phyloP scores from a whole-genome alignment of 2,329 filamentous ascomycete genomes.

The Apiospora sp. region DNA sequence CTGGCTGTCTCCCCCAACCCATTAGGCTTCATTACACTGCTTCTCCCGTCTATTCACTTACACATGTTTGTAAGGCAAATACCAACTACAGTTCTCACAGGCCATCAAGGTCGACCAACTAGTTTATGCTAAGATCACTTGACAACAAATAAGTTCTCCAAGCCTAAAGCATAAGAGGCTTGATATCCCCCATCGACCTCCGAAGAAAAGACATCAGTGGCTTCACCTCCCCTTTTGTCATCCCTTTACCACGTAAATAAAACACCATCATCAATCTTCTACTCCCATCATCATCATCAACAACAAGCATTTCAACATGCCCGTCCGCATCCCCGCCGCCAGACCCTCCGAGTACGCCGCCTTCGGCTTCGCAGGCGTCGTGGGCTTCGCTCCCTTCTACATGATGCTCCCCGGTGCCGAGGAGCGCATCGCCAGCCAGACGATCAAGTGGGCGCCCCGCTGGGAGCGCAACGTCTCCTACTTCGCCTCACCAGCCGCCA shows the following conservation, averaged over 20 bases:
- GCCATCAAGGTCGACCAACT: conserved; percentile 8
- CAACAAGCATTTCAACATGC: conserved; percentile 49
- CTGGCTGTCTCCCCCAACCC: conserved; percentile 8
- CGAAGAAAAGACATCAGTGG: conserved; percentile 21
- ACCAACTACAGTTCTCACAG: neutral
- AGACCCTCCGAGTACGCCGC: conserved; percentile 57
- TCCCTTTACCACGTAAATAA: neutral
- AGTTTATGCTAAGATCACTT: conserved; percentile 32
- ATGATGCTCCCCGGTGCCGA: conserved; percentile 64
- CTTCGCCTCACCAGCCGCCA: conserved; percentile 57
- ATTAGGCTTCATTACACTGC: neutral
- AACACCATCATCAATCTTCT: conserved; percentile 30
- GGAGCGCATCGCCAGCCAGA: conserved; percentile 61
- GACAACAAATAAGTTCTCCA: conserved; percentile 13
- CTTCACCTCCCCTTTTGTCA: neutral
- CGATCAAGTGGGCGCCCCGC: conserved; percentile 64
- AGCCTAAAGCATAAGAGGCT: neutral
- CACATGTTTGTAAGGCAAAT: neutral
- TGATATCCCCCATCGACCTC: neutral
- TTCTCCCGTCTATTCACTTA: neutral
- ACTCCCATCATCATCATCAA: neutral
- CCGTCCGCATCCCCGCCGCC: conserved; percentile 59
- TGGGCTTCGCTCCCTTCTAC: conserved; percentile 63
- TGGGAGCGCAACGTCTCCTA: conserved; percentile 67
- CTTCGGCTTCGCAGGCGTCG: conserved; percentile 62